Evolutionary conservation across 805 yeast species (phyloP).

Genomic region (Candida yuanshanica): DNA sequence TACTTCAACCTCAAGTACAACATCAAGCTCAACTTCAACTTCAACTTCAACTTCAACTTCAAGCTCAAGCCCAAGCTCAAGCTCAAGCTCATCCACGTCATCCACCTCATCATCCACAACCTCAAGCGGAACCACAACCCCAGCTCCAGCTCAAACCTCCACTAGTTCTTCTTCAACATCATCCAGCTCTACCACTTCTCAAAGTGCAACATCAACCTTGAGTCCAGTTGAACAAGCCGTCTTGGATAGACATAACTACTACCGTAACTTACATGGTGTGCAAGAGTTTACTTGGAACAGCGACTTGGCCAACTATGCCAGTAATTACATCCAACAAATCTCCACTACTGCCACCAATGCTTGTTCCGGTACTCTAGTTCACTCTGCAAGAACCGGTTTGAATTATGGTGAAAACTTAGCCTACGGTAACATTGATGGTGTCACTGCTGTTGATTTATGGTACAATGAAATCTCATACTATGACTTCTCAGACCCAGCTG

Average conservation of each 20-base stretch:
- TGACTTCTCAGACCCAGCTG: constrained; percentile 41
- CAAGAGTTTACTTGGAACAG: constrained; percentile 45
- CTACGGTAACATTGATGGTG: constrained; percentile 43
- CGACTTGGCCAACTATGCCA: constrained; percentile 42
- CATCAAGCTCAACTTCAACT: constrained; percentile 15
- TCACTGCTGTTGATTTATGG: constrained; percentile 61
- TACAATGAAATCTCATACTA: constrained; percentile 57
- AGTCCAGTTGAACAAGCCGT: constrained; percentile 33
- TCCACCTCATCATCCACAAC: constrained; percentile 7
- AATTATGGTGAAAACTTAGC: constrained; percentile 74
- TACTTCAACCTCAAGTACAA: constrained; percentile 18
- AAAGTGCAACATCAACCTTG: constrained; percentile 17
- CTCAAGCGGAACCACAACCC: constrained; percentile 7
- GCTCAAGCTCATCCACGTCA: constrained; percentile 10
- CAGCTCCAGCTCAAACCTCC: constrained; percentile 10
- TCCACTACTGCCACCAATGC: constrained; percentile 39
- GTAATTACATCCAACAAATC: constrained; percentile 38
- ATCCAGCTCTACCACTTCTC: constrained; percentile 12
- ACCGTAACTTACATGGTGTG: constrained; percentile 43
- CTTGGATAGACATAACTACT: constrained; percentile 44
- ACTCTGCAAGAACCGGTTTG: constrained; percentile 47
- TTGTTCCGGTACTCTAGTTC: constrained; percentile 55
- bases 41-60: constrained; percentile 18
- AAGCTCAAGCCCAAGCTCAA: constrained; percentile 6
- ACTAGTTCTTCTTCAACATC: constrained; percentile 13